Base-by-base conservation (phyloP, 2,329 filamentous ascomycete species). In the Boeremia lycopersici region DNA sequence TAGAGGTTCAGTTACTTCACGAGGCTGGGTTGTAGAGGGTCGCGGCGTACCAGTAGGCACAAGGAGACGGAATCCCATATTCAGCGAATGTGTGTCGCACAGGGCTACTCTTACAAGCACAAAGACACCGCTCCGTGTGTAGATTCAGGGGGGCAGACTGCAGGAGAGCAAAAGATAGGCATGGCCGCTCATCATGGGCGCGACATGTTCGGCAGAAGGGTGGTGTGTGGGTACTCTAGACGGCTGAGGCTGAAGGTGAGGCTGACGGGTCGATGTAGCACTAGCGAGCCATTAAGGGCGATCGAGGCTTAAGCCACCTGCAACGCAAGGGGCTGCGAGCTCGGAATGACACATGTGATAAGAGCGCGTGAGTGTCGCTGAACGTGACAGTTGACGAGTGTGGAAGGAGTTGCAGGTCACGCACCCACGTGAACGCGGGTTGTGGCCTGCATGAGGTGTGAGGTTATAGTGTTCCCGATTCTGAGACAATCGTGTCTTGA, bases 51-150 rank as follows among this genome's bases (percentile, higher is more conserved):
- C 67, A 52, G 66, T 64, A 49, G 65, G 68, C 12, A 66, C 61
- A 52, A 67, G 70, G 6, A 70, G 57, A 48, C 67, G 58, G 33
- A 71, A 33, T 2, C 67, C 67, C 68, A 72, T 70, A 15, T 33
- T 48, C 25, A 36, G 29, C 29, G 23, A 28, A 36, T 15, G 29
- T 35, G 19, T 33, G 40, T 38, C 28, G 42, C 38, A 23, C 19
- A 15, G 25, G 15, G 8, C 34, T 25, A 10, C 25, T n/a, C 12
- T 25, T 29, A 15, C 9, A 10, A 6, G 23, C 17, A 26, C 23
- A 5, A 13, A 15, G n/a, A 25, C 25, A 23, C 34, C 2, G 8
- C 29, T 36, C 39, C 40, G 48, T 41, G 28, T 5, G 30, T 9
- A 31, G 13, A 13, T 33, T 39, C 13, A 44, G 9, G 23, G 33